These are phyloP conservation scores for Clarkia xantiana DNA, from an alignment of 345 rosid genomes.

Conservation along the genomic window DNA sequence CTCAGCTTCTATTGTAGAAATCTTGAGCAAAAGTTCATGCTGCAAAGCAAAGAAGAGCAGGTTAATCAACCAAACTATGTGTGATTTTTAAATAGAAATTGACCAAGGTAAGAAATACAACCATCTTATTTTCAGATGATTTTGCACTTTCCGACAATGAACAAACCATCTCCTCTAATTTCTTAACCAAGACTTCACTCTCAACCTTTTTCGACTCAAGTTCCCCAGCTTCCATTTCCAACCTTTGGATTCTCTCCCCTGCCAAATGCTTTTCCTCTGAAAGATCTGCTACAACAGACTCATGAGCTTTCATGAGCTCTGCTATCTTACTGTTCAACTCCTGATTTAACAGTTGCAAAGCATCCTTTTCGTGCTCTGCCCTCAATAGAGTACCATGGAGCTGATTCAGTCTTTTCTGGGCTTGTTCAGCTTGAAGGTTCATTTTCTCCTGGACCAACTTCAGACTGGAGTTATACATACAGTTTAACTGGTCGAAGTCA, in stretches of 20 bases:
- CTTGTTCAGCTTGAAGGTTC: constrained; percentile 28
- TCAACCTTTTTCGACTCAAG: constrained; percentile 44
- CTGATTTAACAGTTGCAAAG: constrained; percentile 25
- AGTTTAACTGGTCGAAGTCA: constrained; percentile 45
- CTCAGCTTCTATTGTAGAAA: constrained; percentile 45
- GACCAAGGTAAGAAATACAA: constrained; percentile 10
- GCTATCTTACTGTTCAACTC: constrained; percentile 29
- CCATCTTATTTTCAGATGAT: constrained; percentile 53
- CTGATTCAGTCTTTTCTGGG: constrained; percentile 33
- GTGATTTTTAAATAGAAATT: constrained; percentile 6
- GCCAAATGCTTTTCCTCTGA: constrained; percentile 40
- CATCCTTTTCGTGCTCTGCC: constrained; percentile 37
- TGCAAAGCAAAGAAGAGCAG: constrained; percentile 20
- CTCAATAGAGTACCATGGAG: constrained; percentile 39
- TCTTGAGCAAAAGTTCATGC: constrained; percentile 46
- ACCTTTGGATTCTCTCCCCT: constrained; percentile 33
- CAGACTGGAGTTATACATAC: constrained; percentile 34
- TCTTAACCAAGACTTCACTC: constrained; percentile 31
- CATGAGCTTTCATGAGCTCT: constrained; percentile 51
- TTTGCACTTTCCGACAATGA: constrained; percentile 34
- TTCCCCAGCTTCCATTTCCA: constrained; percentile 55
- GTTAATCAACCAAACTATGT: constrained; percentile 14
- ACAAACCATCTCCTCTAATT: constrained; percentile 40
- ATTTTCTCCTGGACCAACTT: constrained; percentile 36
- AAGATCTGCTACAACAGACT: constrained; percentile 34